phyloP scores from a whole-genome alignment of 106 monocot species.

The Alisma plantagoaquatica region DNA sequence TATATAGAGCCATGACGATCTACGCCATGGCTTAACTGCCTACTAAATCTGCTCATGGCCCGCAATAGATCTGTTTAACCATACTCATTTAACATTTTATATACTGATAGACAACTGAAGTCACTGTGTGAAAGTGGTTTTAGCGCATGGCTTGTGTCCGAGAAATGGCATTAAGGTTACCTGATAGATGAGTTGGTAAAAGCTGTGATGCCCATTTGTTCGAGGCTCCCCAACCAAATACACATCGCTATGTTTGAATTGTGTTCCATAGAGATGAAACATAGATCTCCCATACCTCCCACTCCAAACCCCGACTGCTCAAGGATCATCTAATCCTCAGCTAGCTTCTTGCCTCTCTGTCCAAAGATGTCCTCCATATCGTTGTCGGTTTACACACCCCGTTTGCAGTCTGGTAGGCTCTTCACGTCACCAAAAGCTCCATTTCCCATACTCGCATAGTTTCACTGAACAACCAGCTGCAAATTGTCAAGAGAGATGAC shows the following conservation, averaged over 20 bases:
- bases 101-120: no score
- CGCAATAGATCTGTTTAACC: no score
- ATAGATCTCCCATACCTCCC: no score
- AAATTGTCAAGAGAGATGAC: not conserved
- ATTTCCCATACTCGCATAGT: not conserved
- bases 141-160: no score
- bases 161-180: not conserved
- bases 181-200: not conserved
- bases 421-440: not conserved
- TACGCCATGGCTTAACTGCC: no score
- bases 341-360: constrained; percentile 2
- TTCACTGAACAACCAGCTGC: not conserved
- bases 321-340: not conserved
- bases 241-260: no score
- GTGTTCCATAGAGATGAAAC: no score
- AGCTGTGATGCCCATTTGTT: constrained; percentile 53
- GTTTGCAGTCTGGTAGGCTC: not conserved
- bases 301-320: not conserved
- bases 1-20: no score
- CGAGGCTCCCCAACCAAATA: constrained; percentile 99
- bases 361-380: not conserved
- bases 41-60: no score
- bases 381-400: not conserved
- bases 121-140: no score
- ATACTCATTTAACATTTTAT: no score